Conservation (phyloP, 352 stramenopile genomes). For the Elongisporangium undulatum region DNA sequence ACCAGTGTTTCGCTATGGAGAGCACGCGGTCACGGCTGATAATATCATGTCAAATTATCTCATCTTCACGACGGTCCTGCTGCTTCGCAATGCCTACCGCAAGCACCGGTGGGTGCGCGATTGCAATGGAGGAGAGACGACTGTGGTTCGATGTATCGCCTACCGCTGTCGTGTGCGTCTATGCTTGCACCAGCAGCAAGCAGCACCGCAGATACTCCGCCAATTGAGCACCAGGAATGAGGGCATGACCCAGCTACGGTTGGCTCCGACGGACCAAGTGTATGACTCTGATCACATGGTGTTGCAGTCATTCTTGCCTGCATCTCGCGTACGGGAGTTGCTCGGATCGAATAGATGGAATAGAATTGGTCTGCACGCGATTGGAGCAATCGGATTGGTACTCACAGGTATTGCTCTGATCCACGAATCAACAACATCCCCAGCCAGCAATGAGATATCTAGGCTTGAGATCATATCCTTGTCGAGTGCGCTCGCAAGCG, state of each 20-base stretch:
- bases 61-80: slow-evolving; percentile 2
- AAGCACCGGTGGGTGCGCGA: slow-evolving; percentile 1
- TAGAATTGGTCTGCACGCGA: not conserved
- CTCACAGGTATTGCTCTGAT: no score
- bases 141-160: slow-evolving; percentile 3
- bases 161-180: slow-evolving; percentile 3
- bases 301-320: not conserved
- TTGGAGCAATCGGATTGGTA: not conserved
- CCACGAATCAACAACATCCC: no score
- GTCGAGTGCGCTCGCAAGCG: not conserved
- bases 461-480: not conserved
- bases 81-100: slow-evolving; percentile 16
- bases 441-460: no score
- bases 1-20: slow-evolving; percentile 1
- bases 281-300: not conserved
- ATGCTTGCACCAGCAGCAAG: not conserved
- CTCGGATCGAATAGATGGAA: not conserved
- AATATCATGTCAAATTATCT: slow-evolving; percentile 14
- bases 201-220: not conserved
- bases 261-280: not conserved
- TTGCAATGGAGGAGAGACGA: not conserved
- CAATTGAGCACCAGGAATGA: not conserved
- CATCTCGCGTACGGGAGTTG: not conserved
- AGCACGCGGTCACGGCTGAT: slow-evolving; percentile 9
- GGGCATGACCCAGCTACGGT: not conserved